Evolutionary conservation across 164 flowering plant genomes (phyloP).

Genomic region (Cinnamomum micranthum): DNA sequence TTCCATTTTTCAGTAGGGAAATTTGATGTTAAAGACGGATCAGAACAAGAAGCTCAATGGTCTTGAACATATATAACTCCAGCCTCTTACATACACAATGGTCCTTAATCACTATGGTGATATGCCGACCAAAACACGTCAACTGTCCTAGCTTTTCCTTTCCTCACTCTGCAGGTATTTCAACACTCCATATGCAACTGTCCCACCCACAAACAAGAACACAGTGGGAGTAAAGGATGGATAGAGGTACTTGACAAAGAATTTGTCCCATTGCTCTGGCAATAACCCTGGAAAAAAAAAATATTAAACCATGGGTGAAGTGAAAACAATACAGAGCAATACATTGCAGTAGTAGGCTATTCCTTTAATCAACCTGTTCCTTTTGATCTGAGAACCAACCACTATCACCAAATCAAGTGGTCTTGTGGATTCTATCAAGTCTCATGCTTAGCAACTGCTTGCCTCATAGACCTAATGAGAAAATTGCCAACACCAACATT

Average conservation of each 20-base stretch:
- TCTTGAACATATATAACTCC: background rate
- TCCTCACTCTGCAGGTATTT: slow-evolving; percentile 75
- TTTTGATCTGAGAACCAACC: background rate
- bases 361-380: background rate
- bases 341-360: background rate
- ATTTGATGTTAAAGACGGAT: background rate
- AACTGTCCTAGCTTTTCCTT: slow-evolving; percentile 23
- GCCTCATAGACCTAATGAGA: background rate
- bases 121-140: background rate
- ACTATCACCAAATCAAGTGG: background rate
- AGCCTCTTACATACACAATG: background rate
- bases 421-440: background rate
- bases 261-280: slow-evolving; percentile 92
- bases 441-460: background rate
- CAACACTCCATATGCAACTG: slow-evolving; percentile 71
- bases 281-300: slow-evolving; percentile 59
- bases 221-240: slow-evolving; percentile 94
- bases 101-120: background rate
- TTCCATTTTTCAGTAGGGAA: background rate
- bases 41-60: background rate
- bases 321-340: slow-evolving; percentile 7
- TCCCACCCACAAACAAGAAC: slow-evolving; percentile 74
- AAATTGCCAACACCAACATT: background rate
- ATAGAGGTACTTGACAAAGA: slow-evolving; percentile 82
- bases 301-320: slow-evolving; percentile 1